phyloP scores from a whole-genome alignment of 345 rosid species.

The Gossypium turneri region DNA sequence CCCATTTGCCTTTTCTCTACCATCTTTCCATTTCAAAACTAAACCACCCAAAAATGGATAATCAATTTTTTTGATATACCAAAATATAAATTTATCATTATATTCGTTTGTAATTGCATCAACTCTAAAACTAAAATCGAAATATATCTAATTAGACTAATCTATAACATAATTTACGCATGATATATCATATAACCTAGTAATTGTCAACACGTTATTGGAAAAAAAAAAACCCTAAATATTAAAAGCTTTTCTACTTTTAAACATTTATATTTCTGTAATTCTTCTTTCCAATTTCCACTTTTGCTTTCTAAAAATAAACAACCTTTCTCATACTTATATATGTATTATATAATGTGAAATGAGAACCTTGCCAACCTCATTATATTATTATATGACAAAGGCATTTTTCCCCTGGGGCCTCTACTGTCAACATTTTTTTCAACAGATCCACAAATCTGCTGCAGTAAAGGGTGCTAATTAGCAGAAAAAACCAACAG shows the following conservation, averaged over 20 bases:
- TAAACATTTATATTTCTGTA: background rate
- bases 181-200: no score
- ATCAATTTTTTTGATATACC: no score
- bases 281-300: background rate
- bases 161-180: no score
- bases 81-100: no score
- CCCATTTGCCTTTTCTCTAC: background rate
- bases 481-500: background rate
- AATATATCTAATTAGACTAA: no score
- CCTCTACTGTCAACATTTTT: background rate
- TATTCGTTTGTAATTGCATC: no score
- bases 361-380: background rate
- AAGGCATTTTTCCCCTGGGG: background rate
- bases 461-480: background rate
- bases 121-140: no score
- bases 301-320: background rate
- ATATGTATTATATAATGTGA: background rate
- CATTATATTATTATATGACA: background rate
- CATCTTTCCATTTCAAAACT: constrained; percentile 7
- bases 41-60: background rate
- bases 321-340: constrained; percentile 4
- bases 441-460: constrained; percentile 1
- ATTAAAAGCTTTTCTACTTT: background rate
- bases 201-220: no score
- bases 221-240: background rate